Evolutionary conservation across 23 red algal genomes (phyloP).

Genomic region (Gracilaria caudata): DNA sequence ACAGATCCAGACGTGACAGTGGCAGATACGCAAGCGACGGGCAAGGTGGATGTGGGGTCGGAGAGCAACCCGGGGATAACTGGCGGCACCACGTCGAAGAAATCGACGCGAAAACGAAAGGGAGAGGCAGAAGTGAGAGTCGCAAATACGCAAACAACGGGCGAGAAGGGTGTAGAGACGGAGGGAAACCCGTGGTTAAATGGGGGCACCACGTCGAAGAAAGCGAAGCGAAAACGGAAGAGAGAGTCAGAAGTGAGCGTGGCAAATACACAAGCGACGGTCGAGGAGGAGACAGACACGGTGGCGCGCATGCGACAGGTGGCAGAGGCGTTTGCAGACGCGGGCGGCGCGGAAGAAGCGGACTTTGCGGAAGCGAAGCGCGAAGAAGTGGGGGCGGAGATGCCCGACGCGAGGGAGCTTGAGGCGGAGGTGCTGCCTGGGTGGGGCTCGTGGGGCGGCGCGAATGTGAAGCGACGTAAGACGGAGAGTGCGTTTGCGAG

Average conservation of each 20-base stretch:
- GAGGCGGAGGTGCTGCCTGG: conserved; percentile 67
- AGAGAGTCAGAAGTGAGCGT: not conserved
- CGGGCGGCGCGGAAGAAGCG: conserved; percentile 59
- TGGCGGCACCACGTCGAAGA: too few species aligned
- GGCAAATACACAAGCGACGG: not conserved
- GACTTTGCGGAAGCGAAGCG: conserved; percentile 51
- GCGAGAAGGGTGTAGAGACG: too few species aligned
- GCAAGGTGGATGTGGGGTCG: not conserved
- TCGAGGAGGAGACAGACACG: not conserved
- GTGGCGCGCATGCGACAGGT: conserved; percentile 46
- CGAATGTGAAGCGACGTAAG: conserved; percentile 34
- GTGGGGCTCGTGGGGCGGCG: conserved; percentile 71
- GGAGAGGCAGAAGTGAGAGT: too few species aligned
- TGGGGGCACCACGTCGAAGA: not conserved
- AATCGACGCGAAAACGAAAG: too few species aligned
- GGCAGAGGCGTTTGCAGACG: conserved; percentile 63
- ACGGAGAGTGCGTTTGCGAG: conserved; percentile 61
- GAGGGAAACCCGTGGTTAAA: conserved; percentile 9
- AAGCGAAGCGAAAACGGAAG: not conserved
- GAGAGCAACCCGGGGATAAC: too few species aligned
- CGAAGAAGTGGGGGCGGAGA: conserved; percentile 25
- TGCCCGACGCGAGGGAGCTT: conserved; percentile 38
- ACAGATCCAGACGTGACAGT: not conserved
- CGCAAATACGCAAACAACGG: too few species aligned
- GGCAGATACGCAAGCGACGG: not conserved